Evolutionary conservation across 2,329 filamentous ascomycete genomes (phyloP).

Genomic region (Alternaria sp.): DNA sequence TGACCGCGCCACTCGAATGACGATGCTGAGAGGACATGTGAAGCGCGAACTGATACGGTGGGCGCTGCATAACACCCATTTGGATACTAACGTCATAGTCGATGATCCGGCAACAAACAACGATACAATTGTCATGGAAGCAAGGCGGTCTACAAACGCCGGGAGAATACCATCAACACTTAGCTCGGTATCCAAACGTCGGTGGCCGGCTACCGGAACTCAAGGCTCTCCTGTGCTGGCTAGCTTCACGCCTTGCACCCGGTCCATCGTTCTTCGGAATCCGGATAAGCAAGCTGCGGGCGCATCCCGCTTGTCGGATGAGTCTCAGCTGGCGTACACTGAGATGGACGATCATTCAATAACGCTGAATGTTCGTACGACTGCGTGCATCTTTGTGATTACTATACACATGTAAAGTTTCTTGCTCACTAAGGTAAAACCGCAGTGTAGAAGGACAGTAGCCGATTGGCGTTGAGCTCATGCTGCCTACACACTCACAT

Average conservation of each 20-base stretch:
- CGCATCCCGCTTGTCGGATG: background rate
- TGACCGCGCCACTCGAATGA: background rate
- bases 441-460: too few species aligned
- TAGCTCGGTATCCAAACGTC: background rate
- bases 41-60: background rate
- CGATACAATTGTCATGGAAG: background rate
- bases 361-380: background rate
- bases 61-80: background rate
- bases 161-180: background rate
- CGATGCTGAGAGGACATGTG: background rate
- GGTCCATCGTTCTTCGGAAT: background rate
- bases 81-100: accelerated
- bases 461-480: too few species aligned
- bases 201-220: background rate
- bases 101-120: background rate
- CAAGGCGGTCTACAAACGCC: background rate
- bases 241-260: background rate
- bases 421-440: too few species aligned
- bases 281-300: background rate
- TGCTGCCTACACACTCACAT: too few species aligned
- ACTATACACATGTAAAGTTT: background rate
- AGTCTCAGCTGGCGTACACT: background rate
- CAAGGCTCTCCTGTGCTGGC: background rate
- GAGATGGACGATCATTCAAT: background rate
- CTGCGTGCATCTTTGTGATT: background rate